Percentiles rank a stretch among this genome's conserved stretches.
Conservation (phyloP, 257 asterid species). For the Ehretia macrophylla region DNA sequence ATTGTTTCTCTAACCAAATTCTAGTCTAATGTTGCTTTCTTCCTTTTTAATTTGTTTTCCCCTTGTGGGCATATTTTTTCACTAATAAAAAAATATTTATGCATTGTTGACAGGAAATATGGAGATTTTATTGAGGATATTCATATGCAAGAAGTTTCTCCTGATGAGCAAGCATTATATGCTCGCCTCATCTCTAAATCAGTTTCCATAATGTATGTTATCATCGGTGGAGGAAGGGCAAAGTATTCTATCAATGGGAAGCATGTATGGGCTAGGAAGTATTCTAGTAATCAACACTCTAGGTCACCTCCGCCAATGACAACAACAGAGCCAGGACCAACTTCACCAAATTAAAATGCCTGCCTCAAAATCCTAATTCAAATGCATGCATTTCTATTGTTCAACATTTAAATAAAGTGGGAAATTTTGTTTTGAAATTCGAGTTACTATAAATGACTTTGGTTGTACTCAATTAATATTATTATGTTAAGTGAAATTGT, state of each 20-base stretch:
- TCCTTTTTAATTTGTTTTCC: background rate
- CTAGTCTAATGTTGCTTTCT: too few relatives aligned
- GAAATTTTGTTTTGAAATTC: too few relatives aligned
- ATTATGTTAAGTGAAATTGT: too few relatives aligned
- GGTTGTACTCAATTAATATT: too few relatives aligned
- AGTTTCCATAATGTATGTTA: slow-evolving; percentile 22
- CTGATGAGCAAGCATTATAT: slow-evolving; percentile 51
- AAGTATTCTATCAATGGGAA: slow-evolving; percentile 72
- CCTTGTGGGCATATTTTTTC: background rate
- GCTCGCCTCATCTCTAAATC: slow-evolving; percentile 55
- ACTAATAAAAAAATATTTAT: background rate
- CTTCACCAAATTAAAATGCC: background rate
- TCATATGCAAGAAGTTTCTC: slow-evolving; percentile 61
- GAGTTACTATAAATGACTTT: too few relatives aligned
- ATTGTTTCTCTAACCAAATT: too few relatives aligned
- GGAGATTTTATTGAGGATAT: slow-evolving; percentile 65
- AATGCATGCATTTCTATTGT: too few relatives aligned
- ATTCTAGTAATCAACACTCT: slow-evolving; percentile 28
- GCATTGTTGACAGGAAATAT: slow-evolving; percentile 35
- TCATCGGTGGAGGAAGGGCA: slow-evolving; percentile 45
- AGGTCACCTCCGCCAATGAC: too few relatives aligned
- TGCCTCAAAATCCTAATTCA: too few relatives aligned
- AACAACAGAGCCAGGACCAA: too few relatives aligned
- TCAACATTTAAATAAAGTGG: background rate
- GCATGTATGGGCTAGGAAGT: slow-evolving; percentile 79